Conservation (phyloP, 306 rosid genomes). For the Medicago truncatula region MtrunA17r5.0-ANR NC_053045.1:33901001-33901500, state of each 20-base stretch:
- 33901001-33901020: slow-evolving; percentile 90
- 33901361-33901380: not conserved
- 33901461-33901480: not conserved
- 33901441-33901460: too few relatives aligned
- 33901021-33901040: slow-evolving; percentile 79
- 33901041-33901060: slow-evolving; percentile 51
- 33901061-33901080: slow-evolving; percentile 68
- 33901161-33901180: slow-evolving; percentile 61
- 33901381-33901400: too few relatives aligned
- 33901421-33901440: too few relatives aligned
- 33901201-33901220: slow-evolving; percentile 28
- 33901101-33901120: slow-evolving; percentile 70
- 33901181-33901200: slow-evolving; percentile 39
- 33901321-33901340: not conserved
- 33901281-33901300: not conserved
- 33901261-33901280: not conserved
- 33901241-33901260: slow-evolving; percentile 34
- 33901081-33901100: slow-evolving; percentile 58
- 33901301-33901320: not conserved
- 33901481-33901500: not conserved
- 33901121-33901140: slow-evolving; percentile 69
- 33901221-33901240: slow-evolving; percentile 31
- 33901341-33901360: not conserved
- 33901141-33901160: slow-evolving; percentile 60
- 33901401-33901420: too few relatives aligned